phyloP scores from a whole-genome alignment of 192 early-diverging fungal species.

The Coemansia sp. region DNA sequence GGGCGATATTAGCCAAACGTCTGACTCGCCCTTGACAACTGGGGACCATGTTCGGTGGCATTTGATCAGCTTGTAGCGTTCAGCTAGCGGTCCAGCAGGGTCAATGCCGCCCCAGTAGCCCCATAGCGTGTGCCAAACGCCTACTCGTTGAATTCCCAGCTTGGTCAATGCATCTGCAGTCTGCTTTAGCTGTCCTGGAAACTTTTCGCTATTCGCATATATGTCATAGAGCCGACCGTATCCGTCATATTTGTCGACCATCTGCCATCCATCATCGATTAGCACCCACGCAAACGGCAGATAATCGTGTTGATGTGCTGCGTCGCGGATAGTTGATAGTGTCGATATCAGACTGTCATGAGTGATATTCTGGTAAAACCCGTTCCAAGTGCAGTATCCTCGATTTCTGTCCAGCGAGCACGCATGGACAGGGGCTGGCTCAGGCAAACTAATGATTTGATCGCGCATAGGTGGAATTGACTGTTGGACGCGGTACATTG shows the following conservation, averaged over 20 bases:
- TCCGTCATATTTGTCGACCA: constrained; percentile 13
- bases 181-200: constrained; percentile 49
- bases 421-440: neutral
- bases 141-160: constrained; percentile 45
- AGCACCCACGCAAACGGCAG: constrained; percentile 40
- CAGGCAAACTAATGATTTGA: neutral
- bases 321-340: constrained; percentile 12
- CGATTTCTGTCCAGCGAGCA: constrained; percentile 11
- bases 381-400: constrained; percentile 50
- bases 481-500: constrained; percentile 27
- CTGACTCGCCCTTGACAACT: constrained; percentile 11
- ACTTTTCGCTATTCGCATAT: constrained; percentile 38
- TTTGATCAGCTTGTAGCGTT: constrained; percentile 23
- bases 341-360: constrained; percentile 14
- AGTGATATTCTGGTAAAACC: constrained; percentile 38
- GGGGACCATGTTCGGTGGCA: constrained; percentile 19
- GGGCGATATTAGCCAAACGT: constrained; percentile 27
- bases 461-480: neutral
- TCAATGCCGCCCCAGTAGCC: constrained; percentile 62
- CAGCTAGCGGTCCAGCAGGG: constrained; percentile 19
- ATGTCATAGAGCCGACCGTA: constrained; percentile 35
- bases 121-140: constrained; percentile 62
- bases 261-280: constrained; percentile 62
- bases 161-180: constrained; percentile 16
- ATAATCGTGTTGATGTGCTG: neutral